Base-by-base conservation (phyloP, 345 rosid genomes). In the Litchi chinensis region DNA sequence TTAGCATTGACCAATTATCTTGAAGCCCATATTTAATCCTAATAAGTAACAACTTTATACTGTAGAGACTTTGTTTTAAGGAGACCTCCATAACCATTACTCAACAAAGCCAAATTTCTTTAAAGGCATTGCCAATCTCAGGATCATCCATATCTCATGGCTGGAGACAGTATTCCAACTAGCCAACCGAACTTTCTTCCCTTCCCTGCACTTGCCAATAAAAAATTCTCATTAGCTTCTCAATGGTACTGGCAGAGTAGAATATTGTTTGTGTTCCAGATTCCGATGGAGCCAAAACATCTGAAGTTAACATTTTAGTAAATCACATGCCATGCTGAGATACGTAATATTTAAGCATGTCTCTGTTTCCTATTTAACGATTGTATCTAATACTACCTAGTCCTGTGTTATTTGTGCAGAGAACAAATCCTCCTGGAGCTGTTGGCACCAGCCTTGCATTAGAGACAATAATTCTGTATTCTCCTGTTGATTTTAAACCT, bases 401-500 rank as follows among this genome's bases (percentile, higher is more conserved):
- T 76, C 63, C 32, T 48, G 0, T 75, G 15, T 74, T 71, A 18
- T 50, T 48, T 75, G n/a, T 83, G 65, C 90, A 93, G 97, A 93
- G 83, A 91, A 86, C 85, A 80, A 94, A 86, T 84, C 90, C 92
- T 71, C 97, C 97, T 19, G 92, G 98, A 60, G 96, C 92, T 82
- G 97, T 95, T 85, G 99, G 99, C 46, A 77, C 87, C 28, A 95
- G 98, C 82, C 88, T 95, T 81, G 98, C 99, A 13, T 79, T 95
- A 37, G 99, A 93, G 85, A 92, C 94, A 32, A 90, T 95, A 79
- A 88, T 93, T 77, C 92, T 84, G 82, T 90, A 88, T 81, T 86
- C 87, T 70, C 87, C 90, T 77, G 77, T 80, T 46, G 97, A 95
- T 84, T 85, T 87, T 79, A 91, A 80, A 79, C 92, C 93, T 77